Base-by-base conservation (phyloP, 2,329 filamentous ascomycete species). In the Penicillium sp. region DNA sequence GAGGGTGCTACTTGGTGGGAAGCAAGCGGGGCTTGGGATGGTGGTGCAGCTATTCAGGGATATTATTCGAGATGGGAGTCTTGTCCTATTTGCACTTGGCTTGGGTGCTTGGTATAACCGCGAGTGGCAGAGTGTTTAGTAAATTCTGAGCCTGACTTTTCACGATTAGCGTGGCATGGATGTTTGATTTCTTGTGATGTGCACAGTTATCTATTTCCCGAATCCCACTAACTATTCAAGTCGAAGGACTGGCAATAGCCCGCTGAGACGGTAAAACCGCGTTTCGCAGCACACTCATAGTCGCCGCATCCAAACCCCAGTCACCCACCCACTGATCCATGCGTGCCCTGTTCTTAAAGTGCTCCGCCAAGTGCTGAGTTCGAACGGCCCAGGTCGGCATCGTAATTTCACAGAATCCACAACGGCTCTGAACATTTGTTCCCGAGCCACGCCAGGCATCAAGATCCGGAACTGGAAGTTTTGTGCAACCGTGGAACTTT, bases 311-410 rank as follows among this genome's bases (percentile, higher is more conserved):
- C 28, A 86, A 68, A 3, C 83, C 84, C 67, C 84, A 78, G 64
- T 82, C 84, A 3, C 84, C 83, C 54, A 79, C 80, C 84, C 84
- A 86, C 39, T 82, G 75, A 31, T 74, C 75, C 83, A 86, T 86
- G 34, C 76, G 75, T 5, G 75, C 76, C 0, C 84, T 83, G 39
- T 79, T 77, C 54, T 81, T 81, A 71, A 85, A 86, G 67, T 86
- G 83, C 20, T 79, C 80, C 0, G 82, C 80, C 7, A 86, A 61
- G 65, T 86, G 84, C 57, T 85, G 82, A 5, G 77, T 72, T 3
- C 84, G 76, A 54, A 81, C 80, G 59, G 79, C 74, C 84, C 84
- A 86, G 17, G 76, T 79, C 3, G 73, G 71, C 63, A 85, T 81
- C 2, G 71, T 72, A 61, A 73, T 70, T 2, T 72, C 73, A 63